Base-by-base conservation (phyloP, 306 rosid species). In the Cicer pinnatifidum region DNA sequence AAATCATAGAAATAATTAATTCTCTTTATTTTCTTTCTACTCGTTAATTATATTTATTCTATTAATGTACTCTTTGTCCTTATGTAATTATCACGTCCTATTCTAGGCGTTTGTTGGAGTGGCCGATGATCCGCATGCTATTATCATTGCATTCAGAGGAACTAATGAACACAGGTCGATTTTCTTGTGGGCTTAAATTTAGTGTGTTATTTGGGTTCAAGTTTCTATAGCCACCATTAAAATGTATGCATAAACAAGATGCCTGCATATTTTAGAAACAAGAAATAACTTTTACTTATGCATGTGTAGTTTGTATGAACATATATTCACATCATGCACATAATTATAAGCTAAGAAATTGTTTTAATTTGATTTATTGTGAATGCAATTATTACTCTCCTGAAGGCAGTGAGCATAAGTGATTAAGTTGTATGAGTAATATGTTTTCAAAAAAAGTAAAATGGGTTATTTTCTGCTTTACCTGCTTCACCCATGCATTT, bases 111-210 rank as follows among this genome's bases (percentile, higher is more conserved):
- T 84, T 75, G 97, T 95, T 75, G 99, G 99, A 77, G 90, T 91
- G 17, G 86, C 99, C 9, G 76, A 84, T 63, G 89, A 90, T 86
- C 93, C 91, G 9, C 74, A 81, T 78, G 91, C 99, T 40, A 80
- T 95, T 33, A 72, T 95, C 72, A 91, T 95, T 84, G 97, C 99
- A 52, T 91, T 95, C 81, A 86, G 99, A 84, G 99, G 99, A 74
- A 95, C 97, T 72, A 95, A 95, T 80, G 99, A 81, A 80, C 88
- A 53, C 89, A 95, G 99, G 99, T 95, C 54, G 9, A 23, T 61
- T 11, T 81, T 76, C 19, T 41, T 43, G 33, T 39, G 46, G 28
- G 47, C 43, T 48, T 72, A 70, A 52, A 3, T 72, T 60, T 54
- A 23, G 35, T 28, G 41, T 1, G 53, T 68, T 1, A 23, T 72